These are phyloP conservation scores for Sanguinoderma infundibulare DNA, from an alignment of 1,284 basidiomycete genomes.

Conservation along the genomic window DNA sequence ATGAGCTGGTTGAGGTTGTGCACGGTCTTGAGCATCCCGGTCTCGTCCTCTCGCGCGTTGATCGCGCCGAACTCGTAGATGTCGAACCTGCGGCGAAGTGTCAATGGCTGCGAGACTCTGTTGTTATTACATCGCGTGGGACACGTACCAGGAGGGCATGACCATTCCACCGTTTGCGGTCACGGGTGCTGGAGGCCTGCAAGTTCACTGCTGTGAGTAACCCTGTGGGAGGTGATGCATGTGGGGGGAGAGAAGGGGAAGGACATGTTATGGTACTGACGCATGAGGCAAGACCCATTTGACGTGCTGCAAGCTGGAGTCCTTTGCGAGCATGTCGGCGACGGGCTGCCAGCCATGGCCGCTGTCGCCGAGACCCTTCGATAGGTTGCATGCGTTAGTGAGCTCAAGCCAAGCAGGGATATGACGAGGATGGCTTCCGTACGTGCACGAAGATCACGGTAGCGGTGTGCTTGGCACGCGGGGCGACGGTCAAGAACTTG, in stretches of 20 bases:
- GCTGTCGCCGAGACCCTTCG: conserved; percentile 75
- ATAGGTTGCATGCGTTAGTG: background rate
- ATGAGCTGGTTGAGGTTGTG: conserved; percentile 72
- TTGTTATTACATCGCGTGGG: too few species aligned
- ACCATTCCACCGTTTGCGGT: conserved; percentile 70
- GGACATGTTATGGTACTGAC: conserved; percentile 42
- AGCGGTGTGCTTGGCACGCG: conserved; percentile 73
- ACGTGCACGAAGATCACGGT: conserved; percentile 92
- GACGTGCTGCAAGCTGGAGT: conserved; percentile 66
- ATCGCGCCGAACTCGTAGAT: conserved; percentile 69
- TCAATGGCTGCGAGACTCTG: too few species aligned
- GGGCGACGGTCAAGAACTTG: conserved; percentile 55
- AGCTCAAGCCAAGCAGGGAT: background rate
- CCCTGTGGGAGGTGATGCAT: background rate
- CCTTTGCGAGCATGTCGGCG: conserved; percentile 60
- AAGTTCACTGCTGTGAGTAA: background rate
- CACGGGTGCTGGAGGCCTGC: conserved; percentile 59
- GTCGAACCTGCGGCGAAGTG: conserved; percentile 84
- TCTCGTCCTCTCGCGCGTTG: conserved; percentile 67
- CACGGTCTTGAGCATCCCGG: conserved; percentile 71
- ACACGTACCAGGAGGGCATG: conserved; percentile 73
- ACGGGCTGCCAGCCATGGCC: conserved; percentile 82
- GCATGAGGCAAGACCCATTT: conserved; percentile 87
- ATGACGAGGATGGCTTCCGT: background rate
- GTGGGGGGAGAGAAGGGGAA: background rate